phyloP scores from a whole-genome alignment of 208 protist genomes.

The Leishmania major region DNA sequence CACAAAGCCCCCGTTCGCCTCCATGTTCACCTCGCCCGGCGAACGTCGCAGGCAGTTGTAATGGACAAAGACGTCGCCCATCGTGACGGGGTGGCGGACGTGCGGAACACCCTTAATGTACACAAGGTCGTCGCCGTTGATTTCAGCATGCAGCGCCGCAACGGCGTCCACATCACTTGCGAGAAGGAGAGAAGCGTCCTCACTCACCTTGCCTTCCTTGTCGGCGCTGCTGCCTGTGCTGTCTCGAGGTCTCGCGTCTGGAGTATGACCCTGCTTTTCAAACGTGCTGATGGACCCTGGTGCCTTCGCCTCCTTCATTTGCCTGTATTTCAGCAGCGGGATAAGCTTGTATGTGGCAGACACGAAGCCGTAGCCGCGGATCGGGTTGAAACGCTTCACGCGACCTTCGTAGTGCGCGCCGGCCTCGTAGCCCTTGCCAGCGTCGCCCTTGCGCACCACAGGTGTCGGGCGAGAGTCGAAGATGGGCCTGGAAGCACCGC shows the following conservation, averaged over 20 bases:
- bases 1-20: slow-evolving; percentile 4
- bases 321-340: background rate
- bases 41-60: slow-evolving; percentile 27
- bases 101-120: slow-evolving; percentile 22
- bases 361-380: slow-evolving; percentile 66
- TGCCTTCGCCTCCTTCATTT: background rate
- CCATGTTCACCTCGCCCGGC: background rate
- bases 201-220: background rate
- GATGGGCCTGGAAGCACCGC: background rate
- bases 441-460: slow-evolving; percentile 10
- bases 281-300: background rate
- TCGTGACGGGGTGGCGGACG: slow-evolving; percentile 30
- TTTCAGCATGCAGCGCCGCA: background rate
- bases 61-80: slow-evolving; percentile 64
- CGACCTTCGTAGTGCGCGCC: slow-evolving; percentile 66
- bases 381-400: slow-evolving; percentile 74
- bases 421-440: slow-evolving; percentile 43
- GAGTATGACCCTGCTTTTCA: background rate
- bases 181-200: background rate
- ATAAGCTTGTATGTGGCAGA: slow-evolving; percentile 52
- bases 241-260: background rate
- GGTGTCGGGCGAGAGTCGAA: background rate
- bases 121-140: slow-evolving; percentile 9
- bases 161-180: background rate
- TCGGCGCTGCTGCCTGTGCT: background rate